Conservation (phyloP, 306 rosid species). For the Rubus parviflorus region DNA sequence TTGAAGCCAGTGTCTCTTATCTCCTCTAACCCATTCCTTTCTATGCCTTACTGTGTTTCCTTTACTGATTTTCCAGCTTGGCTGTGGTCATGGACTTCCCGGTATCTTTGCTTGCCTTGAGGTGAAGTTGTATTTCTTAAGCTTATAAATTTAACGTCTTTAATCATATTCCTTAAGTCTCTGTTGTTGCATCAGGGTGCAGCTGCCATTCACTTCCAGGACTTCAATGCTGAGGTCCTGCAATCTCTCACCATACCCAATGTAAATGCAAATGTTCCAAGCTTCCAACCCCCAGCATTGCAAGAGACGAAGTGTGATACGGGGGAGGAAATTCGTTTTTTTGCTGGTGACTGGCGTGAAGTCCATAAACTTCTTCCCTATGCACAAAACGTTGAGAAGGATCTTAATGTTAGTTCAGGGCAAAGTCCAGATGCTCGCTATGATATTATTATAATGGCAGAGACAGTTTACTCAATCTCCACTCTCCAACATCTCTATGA, state of each 20-base stretch:
- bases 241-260: conserved; percentile 80
- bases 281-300: conserved; percentile 25
- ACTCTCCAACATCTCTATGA: conserved; percentile 69
- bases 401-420: conserved; percentile 17
- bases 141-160: conserved; percentile 4
- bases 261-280: conserved; percentile 55
- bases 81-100: conserved; percentile 97
- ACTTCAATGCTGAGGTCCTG: conserved; percentile 87
- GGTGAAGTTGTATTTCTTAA: conserved; percentile 47
- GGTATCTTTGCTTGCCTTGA: conserved; percentile 79
- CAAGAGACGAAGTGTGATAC: conserved; percentile 31
- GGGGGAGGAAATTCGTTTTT: conserved; percentile 54
- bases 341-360: conserved; percentile 96
- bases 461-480: conserved; percentile 79
- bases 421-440: conserved; percentile 43
- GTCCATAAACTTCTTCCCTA: conserved; percentile 64
- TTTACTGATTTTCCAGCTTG: conserved; percentile 63
- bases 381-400: conserved; percentile 30
- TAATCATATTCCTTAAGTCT: conserved; percentile 10
- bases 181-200: conserved; percentile 63
- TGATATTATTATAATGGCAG: conserved; percentile 93
- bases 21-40: background rate
- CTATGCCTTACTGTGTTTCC: conserved; percentile 17
- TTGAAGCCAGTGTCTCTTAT: background rate
- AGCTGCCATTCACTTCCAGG: conserved; percentile 82